Base-by-base conservation (phyloP, 352 stramenopile species). In the Globisporangium mamillatum region DNA sequence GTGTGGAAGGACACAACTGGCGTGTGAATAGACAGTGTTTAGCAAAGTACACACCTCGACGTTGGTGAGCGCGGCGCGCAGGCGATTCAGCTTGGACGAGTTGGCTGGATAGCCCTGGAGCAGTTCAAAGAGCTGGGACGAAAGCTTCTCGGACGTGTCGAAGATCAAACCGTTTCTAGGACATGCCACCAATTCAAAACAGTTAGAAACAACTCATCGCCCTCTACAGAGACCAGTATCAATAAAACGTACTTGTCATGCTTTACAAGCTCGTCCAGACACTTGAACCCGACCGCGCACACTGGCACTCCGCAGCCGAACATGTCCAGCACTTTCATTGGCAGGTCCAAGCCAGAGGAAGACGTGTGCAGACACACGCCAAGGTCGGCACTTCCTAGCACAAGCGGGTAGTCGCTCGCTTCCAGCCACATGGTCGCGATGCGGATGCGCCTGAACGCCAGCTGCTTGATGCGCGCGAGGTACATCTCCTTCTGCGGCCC, bases 251-350 rank as follows among this genome's bases (percentile, higher is more conserved):
- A 99, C 60, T 89, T 80, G 59, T 91, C 84, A 81, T 99, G 91
- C 69, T 96, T 73, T 12, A 99, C 97, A 10, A 99, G 90, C 75
- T 99, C 98, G 34, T 80, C 73, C n/a, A 99, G 76, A 69, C 95
- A 99, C 61, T 91, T 79, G 84, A 99, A 99, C 50, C 79, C 80
- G 36, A 98, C 87, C 3, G 97, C 98, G 72, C 96, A 99, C 0
- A 99, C 98, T 20, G 98, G 98, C 41, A 99, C 81, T 16, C 90
- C 86, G 66, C 92, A 98, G 41, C 98, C 98, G 85, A 99, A 99
- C 94, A 99, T 99, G 80, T 99, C 98, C 38, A 99, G 80, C 53
- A 99, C 97, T 67, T 99, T 99, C 97, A 99, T 99, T 5, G 98
- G 98, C 52, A 99, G 77, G 79, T 99, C 98, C 38, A 99, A 77